phyloP scores from a whole-genome alignment of 495 filamentous ascomycete genomes.

The Penicillium robsamsonii region DNA sequence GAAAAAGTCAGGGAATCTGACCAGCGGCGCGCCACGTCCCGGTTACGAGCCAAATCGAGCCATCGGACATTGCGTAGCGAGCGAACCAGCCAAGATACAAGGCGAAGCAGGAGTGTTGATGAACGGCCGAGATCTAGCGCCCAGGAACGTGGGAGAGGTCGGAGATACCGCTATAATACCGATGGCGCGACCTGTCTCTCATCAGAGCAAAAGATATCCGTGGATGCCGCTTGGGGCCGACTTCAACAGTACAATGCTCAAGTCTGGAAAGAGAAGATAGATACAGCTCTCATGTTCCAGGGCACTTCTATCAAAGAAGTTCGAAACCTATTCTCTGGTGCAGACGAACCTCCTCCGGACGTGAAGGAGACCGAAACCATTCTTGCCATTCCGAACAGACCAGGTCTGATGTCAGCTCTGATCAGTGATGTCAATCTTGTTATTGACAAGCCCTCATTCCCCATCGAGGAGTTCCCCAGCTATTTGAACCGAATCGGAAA shows the following conservation, averaged over 20 bases:
- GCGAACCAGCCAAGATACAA: conserved; percentile 41
- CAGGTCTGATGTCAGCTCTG: conserved; percentile 74
- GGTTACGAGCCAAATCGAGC: conserved; percentile 53
- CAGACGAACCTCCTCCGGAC: conserved; percentile 77
- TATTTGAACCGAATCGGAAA: conserved; percentile 90
- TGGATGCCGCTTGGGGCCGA: conserved; percentile 68
- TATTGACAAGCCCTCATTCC: conserved; percentile 92
- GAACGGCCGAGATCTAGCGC: conserved; percentile 35
- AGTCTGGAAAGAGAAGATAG: conserved; percentile 91
- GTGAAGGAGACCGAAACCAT: conserved; percentile 80
- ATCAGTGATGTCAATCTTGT: conserved; percentile 83
- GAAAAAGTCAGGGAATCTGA: conserved; percentile 74
- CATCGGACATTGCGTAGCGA: conserved; percentile 46
- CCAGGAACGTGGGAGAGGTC: conserved; percentile 33
- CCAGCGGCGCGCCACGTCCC: conserved; percentile 49
- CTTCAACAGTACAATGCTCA: conserved; percentile 79
- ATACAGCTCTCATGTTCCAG: conserved; percentile 66
- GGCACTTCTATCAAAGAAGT: conserved; percentile 74
- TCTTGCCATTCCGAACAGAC: conserved; percentile 81
- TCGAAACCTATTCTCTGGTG: conserved; percentile 75
- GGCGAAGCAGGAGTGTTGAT: conserved; percentile 56
- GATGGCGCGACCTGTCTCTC: conserved; percentile 70
- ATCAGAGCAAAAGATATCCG: conserved; percentile 63
- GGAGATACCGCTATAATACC: conserved; percentile 72
- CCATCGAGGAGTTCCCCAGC: conserved; percentile 70